Evolutionary conservation across 1,284 basidiomycete species (phyloP), one percentile per base, ranked within the genome.

Genomic region (Apiotrichum porosum): DNA sequence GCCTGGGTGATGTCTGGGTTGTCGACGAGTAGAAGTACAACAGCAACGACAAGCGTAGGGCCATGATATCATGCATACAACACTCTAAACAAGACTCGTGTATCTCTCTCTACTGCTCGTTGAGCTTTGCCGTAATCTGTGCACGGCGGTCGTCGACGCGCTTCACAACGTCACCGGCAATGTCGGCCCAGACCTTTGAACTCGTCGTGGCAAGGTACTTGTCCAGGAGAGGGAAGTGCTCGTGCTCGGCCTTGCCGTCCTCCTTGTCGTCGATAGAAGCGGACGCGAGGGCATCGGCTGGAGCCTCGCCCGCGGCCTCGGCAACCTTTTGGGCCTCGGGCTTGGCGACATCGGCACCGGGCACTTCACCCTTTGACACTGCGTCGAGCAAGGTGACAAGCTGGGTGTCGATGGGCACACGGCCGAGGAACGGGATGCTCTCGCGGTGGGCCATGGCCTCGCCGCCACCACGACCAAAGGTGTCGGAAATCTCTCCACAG

Each of bases 401-500:
- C 58, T 88, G 88, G 0, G 88, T 87, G 75, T 98, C 95, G 43
- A 99, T 87, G 2, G 95, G 95, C 26, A 99, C 79, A 40, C 87
- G 81, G 2, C 95, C 95, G 47, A 99, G 76, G 69, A 95, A 97
- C 37, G 70, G 72, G 22, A 97, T 66, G 8, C 76, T 79, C 68
- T 93, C 88, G 37, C 80, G 78, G 54, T 78, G 75, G 0, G 91
- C 89, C 83, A 93, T 83, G 61, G 83, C 84, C 73, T 86, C 82
- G 0, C 93, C 95, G 2, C 95, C 95, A 12, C 92, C 92, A 10
- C 83, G 87, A 6, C 93, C 95, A 75, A 97, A 99, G 42, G 95
- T 83, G 66, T 95, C 91, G 73, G 85, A 91, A 58, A 97, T 80
- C 71, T 97, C 92, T 21, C 86, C 85, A 62, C 89, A 93, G 65